Base-by-base conservation (phyloP, 2,329 filamentous ascomycete genomes). In the Calonectria leucothoes region DNA sequence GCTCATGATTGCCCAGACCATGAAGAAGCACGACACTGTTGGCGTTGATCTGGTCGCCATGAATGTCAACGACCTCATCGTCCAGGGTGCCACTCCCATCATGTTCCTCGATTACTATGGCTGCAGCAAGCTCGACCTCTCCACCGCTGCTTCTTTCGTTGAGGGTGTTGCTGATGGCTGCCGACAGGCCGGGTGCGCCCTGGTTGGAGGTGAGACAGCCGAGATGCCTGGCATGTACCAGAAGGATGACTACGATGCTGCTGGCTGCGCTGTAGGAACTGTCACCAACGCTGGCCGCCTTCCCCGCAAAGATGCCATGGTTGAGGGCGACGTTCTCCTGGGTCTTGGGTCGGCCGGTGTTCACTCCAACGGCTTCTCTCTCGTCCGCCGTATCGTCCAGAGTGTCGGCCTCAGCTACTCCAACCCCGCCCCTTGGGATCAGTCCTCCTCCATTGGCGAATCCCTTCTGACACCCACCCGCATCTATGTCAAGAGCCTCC, bases 31-130 rank as follows among this genome's bases (percentile, higher is more conserved):
- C 85, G 93, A 96, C 84, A 98, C 96, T 4, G 96, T 99, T 14
- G 97, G 97, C 74, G 95, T 99, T 79, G 97, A 99, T 83, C 91
- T 99, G 42, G 97, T 99, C 5, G 97, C 97, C 78, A 98, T 98
- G 96, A 98, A 98, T 84, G 97, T 98, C 82, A 99, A 99, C 84
- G 97, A 99, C 82, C 90, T 99, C 0, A 93, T 99, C 66, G 97
- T 98, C 11, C 96, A 98, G 87, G 97, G 97, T 69, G 97, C 97
- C 15, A 95, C 97, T 79, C 96, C 97, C 2, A 89, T 98, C 76
- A 97, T 97, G 89, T 98, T 99, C 90, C 92, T 98, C 75, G 97
- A 99, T 87, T 98, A 98, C 90, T 98, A 97, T 86, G 96, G 95
- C 74, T 98, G 96, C 89, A 95, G 94, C 84, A 94, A 93, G 83